Evolutionary conservation across 768 basidiomycete species (phyloP).

Genomic region (Russula griseocarnosa): DNA sequence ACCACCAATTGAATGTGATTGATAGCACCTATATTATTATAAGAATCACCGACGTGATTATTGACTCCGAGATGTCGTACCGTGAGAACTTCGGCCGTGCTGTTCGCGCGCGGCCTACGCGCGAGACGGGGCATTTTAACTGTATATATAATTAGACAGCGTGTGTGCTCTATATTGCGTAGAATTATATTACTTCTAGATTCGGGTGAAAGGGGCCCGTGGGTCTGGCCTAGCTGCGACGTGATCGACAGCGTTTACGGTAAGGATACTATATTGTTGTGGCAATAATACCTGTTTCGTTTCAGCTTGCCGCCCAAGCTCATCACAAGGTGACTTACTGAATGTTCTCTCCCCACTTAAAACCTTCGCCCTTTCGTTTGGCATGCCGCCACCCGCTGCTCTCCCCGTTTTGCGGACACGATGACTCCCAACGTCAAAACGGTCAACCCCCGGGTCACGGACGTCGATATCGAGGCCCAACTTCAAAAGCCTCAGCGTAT

Average conservation of each 20-base stretch:
- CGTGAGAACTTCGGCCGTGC: neutral
- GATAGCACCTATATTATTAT: neutral
- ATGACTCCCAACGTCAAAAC: neutral
- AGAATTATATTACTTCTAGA: neutral
- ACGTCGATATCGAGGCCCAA: slow-evolving; percentile 11
- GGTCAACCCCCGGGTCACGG: neutral
- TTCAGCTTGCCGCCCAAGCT: neutral
- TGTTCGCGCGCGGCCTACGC: neutral
- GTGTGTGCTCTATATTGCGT: neutral
- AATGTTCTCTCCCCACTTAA: neutral
- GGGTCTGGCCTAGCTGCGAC: neutral
- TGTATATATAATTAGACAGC: too few relatives aligned
- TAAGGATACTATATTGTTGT: neutral
- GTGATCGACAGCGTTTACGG: neutral
- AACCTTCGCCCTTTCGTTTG: neutral
- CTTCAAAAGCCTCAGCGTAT: neutral
- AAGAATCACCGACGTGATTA: neutral
- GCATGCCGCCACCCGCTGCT: neutral
- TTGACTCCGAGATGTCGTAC: neutral
- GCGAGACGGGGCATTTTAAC: neutral
- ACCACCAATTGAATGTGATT: neutral
- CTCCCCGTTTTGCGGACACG: neutral
- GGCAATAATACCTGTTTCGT: neutral
- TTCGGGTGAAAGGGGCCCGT: neutral
- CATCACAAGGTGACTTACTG: neutral